Conservation (phyloP, 129 eudicot genomes). For the Arctium minus region DNA sequence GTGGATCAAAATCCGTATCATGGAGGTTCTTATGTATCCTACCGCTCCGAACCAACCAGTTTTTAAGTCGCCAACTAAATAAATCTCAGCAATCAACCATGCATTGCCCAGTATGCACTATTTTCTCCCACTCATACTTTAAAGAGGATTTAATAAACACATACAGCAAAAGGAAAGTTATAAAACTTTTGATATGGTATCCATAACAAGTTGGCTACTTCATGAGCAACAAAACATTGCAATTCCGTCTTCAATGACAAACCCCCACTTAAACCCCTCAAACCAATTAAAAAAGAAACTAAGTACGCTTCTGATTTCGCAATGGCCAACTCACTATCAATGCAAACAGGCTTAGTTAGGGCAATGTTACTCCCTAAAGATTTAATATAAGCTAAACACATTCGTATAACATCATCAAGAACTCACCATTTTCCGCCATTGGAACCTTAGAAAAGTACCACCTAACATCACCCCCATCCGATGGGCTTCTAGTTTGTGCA, state of each 20-base stretch:
- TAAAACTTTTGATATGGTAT: background rate
- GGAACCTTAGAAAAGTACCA: constrained; percentile 95
- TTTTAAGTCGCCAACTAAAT: background rate
- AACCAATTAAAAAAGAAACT: background rate
- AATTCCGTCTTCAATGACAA: background rate
- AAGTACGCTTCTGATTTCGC: background rate
- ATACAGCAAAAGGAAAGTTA: background rate
- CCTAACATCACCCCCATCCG: constrained; percentile 92
- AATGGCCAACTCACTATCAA: background rate
- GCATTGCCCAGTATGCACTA: background rate
- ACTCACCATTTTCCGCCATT: constrained; percentile 66
- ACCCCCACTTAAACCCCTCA: constrained; percentile 7
- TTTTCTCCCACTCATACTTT: background rate
- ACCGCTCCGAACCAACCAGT: background rate
- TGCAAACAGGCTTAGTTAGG: background rate
- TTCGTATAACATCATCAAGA: background rate
- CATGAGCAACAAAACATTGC: background rate
- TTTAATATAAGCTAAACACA: background rate
- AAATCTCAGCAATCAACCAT: background rate
- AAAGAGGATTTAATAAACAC: background rate
- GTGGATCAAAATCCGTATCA: background rate
- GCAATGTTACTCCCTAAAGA: constrained; percentile 1
- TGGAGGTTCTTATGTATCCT: background rate
- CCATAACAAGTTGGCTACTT: background rate
- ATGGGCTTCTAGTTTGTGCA: constrained; percentile 81